Evolutionary conservation across 768 basidiomycete species (phyloP).

Genomic region (Lepiota subincarnata): DNA sequence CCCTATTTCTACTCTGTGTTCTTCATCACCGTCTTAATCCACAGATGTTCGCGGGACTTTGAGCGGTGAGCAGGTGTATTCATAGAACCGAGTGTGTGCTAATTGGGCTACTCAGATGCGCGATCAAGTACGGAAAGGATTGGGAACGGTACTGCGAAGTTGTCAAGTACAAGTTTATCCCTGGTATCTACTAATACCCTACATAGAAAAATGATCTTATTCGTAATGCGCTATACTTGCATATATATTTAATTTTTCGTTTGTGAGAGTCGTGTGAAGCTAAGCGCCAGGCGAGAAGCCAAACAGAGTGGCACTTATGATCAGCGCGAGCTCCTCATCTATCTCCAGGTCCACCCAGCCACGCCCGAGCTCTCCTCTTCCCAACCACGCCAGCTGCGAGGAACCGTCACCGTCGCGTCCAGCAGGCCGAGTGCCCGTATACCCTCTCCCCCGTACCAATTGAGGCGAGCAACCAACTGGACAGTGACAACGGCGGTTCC

Average conservation of each 20-base stretch:
- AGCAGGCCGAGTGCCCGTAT: conserved; percentile 7
- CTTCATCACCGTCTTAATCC: conserved; percentile 90
- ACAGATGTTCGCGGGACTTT: conserved; percentile 91
- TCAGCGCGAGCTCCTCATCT: not conserved
- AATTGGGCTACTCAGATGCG: conserved; percentile 47
- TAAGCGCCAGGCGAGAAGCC: not conserved
- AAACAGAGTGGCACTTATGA: conserved; percentile 10
- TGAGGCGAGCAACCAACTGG: conserved; percentile 5
- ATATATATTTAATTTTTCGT: not conserved
- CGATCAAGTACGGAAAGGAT: conserved; percentile 89
- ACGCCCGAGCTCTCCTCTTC: conserved; percentile 1
- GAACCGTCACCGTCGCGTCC: conserved; percentile 14
- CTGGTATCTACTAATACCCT: conserved; percentile 64
- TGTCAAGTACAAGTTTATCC: conserved; percentile 90
- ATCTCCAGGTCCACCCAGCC: not conserved
- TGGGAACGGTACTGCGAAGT: conserved; percentile 88
- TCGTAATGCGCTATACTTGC: not conserved
- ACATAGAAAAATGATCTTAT: conserved; percentile 1
- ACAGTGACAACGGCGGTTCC: conserved; percentile 12
- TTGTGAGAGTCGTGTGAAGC: conserved; percentile 7
- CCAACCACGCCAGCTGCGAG: conserved; percentile 5
- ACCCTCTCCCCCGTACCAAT: conserved; percentile 4
- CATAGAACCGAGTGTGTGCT: not conserved
- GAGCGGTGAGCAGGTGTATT: conserved; percentile 54
- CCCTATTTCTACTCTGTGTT: conserved; percentile 97